Conservation (phyloP, 768 basidiomycete genomes). For the Lentinula detonsa region DNA sequence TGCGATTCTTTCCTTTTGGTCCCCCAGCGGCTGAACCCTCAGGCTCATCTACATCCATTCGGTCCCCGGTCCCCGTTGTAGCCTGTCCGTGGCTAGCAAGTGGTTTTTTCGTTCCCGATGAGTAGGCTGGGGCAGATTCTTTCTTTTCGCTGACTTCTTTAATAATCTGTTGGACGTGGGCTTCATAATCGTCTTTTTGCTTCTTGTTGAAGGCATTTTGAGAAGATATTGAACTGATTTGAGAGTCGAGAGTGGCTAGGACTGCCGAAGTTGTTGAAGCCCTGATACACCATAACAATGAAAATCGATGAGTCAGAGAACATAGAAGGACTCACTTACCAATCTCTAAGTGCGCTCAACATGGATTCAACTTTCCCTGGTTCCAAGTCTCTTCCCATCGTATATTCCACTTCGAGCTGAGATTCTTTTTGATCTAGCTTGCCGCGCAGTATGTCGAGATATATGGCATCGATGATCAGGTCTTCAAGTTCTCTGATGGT, state of each 20-base stretch:
- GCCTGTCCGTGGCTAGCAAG: slow-evolving; percentile 19
- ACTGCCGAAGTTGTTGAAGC: slow-evolving; percentile 66
- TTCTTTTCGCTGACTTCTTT: slow-evolving; percentile 64
- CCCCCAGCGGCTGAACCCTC: slow-evolving; percentile 19
- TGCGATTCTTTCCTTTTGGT: slow-evolving; percentile 51
- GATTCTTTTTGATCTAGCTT: slow-evolving; percentile 91
- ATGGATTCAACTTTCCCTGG: slow-evolving; percentile 61
- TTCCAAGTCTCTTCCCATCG: slow-evolving; percentile 88
- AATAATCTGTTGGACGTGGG: slow-evolving; percentile 40
- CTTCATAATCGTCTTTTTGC: slow-evolving; percentile 51
- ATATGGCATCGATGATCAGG: slow-evolving; percentile 95
- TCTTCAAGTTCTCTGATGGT: slow-evolving; percentile 90
- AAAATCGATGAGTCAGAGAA: background rate
- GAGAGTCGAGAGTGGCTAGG: slow-evolving; percentile 65
- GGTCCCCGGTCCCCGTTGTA: slow-evolving; percentile 16
- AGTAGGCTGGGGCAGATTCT: slow-evolving; percentile 30
- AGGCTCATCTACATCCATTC: slow-evolving; percentile 67
- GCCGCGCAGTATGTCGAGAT: slow-evolving; percentile 82
- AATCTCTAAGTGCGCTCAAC: slow-evolving; percentile 56
- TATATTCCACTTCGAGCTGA: slow-evolving; percentile 88
- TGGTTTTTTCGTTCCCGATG: slow-evolving; percentile 12
- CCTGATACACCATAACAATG: slow-evolving; percentile 30
- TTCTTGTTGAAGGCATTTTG: slow-evolving; percentile 33
- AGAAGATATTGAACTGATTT: slow-evolving; percentile 51
- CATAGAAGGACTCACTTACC: slow-evolving; percentile 35